Evolutionary conservation across 169 alveolate species (phyloP), one percentile per base, ranked within the genome.

Genomic region (Plasmodium ovale): DNA sequence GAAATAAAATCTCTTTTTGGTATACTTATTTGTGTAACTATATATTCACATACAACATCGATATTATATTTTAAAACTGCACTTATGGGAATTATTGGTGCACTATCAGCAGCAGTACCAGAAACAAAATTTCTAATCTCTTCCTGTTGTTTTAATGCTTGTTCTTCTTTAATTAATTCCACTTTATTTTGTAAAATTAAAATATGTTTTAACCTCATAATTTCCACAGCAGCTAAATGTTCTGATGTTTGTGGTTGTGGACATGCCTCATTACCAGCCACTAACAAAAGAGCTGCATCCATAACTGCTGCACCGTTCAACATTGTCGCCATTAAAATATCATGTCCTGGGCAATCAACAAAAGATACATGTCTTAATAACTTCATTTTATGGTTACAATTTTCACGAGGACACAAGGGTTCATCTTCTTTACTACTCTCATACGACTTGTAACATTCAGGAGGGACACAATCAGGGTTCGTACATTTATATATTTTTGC

Each of bases 331-430:
- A 99, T 99, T 85, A 98, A 97, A 94, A 99, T 98, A 93, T 99
- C 99, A 96, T 98, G 99, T 10, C 99, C 99, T 31, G 99, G 99
- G 92, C 99, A 98, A 93, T 99, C 99, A 5, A 99, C 99, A 91
- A 99, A 99, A 21, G 99, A 98, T 23, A 99, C 98, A 92, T 98
- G 99, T 68, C 97, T 58, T 85, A 93, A 87, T 35, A 95, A 77
- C 74, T 96, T 93, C 98, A 96, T 96, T 90, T 94, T 94, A 87
- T 92, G 94, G 89, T 96, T 74, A 87, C 97, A 94, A 58, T 93
- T 91, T 67, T 93, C 96, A 94, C 98, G 71, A 59, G 93, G 93
- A 56, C 99, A 98, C 87, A 96, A 94, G 12, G 99, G 97, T 23
- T 93, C 94, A 89, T 98, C 99, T 74, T 94, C 97, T 69, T 95